Conservation (phyloP, 352 stramenopile genomes). For the Halophytophthora batemanensis region DNA sequence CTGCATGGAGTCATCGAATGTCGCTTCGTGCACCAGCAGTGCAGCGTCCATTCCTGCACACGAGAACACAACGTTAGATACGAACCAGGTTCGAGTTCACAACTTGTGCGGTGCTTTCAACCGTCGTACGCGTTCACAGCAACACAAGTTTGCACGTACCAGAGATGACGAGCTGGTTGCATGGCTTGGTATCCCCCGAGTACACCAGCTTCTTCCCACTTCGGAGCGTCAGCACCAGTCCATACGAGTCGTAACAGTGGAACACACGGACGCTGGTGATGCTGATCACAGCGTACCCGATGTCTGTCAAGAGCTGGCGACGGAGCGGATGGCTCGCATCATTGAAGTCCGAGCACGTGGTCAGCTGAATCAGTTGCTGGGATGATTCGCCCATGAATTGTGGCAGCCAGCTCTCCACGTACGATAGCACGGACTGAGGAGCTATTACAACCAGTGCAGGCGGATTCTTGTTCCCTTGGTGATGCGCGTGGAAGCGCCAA, state of each 20-base stretch:
- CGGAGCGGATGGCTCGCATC: constrained; percentile 22
- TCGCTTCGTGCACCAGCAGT: constrained; percentile 96
- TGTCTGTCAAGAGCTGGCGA: constrained; percentile 23
- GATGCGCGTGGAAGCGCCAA: constrained; percentile 22
- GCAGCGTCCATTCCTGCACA: constrained; percentile 38
- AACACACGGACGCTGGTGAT: constrained; percentile 67
- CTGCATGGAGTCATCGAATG: constrained; percentile 95
- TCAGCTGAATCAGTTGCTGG: constrained; percentile 30
- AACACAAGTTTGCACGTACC: constrained; percentile 11
- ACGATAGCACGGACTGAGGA: constrained; percentile 51
- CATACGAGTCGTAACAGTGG: constrained; percentile 81
- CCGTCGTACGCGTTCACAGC: neutral
- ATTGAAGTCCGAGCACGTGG: constrained; percentile 59
- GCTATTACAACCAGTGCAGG: constrained; percentile 39
- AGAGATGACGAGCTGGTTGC: constrained; percentile 52
- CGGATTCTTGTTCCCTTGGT: neutral
- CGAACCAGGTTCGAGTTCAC: neutral
- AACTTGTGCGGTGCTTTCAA: no score
- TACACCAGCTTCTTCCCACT: constrained; percentile 79
- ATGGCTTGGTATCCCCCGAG: constrained; percentile 93
- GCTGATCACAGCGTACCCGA: constrained; percentile 26
- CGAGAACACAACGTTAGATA: neutral
- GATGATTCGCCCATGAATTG: constrained; percentile 7
- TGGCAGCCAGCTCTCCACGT: constrained; percentile 49
- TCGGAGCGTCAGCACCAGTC: constrained; percentile 54